Conservation (phyloP, 495 filamentous ascomycete species). For the Pseudevernia furfuracea region DNA sequence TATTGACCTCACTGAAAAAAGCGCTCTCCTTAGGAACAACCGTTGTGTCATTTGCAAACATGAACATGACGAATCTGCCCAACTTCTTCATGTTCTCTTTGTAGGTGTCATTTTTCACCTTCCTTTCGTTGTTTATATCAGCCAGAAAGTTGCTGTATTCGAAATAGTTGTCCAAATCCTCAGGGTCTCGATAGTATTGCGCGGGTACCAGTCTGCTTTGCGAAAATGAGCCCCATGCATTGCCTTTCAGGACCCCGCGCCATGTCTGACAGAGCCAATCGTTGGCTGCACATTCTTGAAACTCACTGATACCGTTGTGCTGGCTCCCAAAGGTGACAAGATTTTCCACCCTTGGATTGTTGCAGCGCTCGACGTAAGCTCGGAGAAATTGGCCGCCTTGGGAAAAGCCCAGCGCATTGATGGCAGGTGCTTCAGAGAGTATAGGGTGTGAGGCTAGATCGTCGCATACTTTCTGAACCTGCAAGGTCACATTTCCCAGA, state of each 20-base stretch:
- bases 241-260: slow-evolving; percentile 59
- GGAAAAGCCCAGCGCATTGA: slow-evolving; percentile 90
- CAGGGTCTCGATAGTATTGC: slow-evolving; percentile 84
- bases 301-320: slow-evolving; percentile 87
- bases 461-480: slow-evolving; percentile 70
- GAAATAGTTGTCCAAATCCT: slow-evolving; percentile 64
- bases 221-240: slow-evolving; percentile 68
- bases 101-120: slow-evolving; percentile 64
- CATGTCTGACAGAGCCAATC: slow-evolving; percentile 79
- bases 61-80: slow-evolving; percentile 77
- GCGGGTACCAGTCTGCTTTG: slow-evolving; percentile 80
- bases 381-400: slow-evolving; percentile 95
- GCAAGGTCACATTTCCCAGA: slow-evolving; percentile 79
- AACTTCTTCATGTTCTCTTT: slow-evolving; percentile 59
- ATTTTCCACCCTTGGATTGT: slow-evolving; percentile 66
- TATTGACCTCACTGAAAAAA: slow-evolving; percentile 86
- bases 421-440: slow-evolving; percentile 67
- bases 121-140: slow-evolving; percentile 95
- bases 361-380: slow-evolving; percentile 88
- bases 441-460: slow-evolving; percentile 71
- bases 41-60: slow-evolving; percentile 80
- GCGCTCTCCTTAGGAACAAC: slow-evolving; percentile 85
- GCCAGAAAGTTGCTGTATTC: slow-evolving; percentile 87
- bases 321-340: slow-evolving; percentile 89
- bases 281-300: slow-evolving; percentile 53